Base-by-base conservation (phyloP, 2,329 filamentous ascomycete species). In the Botrytis paeoniae region DNA sequence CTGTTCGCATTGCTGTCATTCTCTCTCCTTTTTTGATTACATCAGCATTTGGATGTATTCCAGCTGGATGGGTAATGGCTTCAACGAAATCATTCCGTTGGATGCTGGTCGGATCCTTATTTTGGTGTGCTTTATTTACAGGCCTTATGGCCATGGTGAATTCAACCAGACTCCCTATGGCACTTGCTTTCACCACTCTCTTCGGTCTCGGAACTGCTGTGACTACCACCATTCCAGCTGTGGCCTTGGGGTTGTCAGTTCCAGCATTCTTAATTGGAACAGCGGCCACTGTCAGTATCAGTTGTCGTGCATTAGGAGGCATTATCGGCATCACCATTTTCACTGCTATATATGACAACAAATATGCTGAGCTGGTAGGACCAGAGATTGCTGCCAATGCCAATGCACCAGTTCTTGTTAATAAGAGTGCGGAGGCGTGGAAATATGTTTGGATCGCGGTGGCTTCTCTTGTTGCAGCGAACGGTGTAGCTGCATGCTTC, bases 311-410 rank as follows among this genome's bases (percentile, higher is more conserved):
- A 9, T 70, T 76, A 2, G 75, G 75, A 20, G 75, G 75, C 9
- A 75, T 74, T 37, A 70, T 76, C 48, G 75, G 75, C n/a, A 76
- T 76, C 35, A 75, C 75, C 6, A 70, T 75, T 48, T 76, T 76
- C 64, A 75, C 75, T 4, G 72, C 73, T 20, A 75, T 76, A 54
- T 76, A 75, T 45, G 63, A 75, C 48, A 76, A 76, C 63, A 75
- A 74, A 57, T 74, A 75, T 41, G 71, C 74, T 3, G 65, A 70
- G 0, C 72, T 71, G 9, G 75, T 76, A n/a, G 74, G 74, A 45
- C 32, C 74, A 20, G 74, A 73, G 43, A 66, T 70, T 7, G 74
- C 74, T 43, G 63, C 51, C 0, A 51, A 73, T 60, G 32, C 48
- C 4, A 5, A 57, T 57, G 75, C 73, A 7, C 75, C 75, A 0